Evolutionary conservation across 495 filamentous ascomycete species (phyloP).

Genomic region (Xylaria nigripes): DNA sequence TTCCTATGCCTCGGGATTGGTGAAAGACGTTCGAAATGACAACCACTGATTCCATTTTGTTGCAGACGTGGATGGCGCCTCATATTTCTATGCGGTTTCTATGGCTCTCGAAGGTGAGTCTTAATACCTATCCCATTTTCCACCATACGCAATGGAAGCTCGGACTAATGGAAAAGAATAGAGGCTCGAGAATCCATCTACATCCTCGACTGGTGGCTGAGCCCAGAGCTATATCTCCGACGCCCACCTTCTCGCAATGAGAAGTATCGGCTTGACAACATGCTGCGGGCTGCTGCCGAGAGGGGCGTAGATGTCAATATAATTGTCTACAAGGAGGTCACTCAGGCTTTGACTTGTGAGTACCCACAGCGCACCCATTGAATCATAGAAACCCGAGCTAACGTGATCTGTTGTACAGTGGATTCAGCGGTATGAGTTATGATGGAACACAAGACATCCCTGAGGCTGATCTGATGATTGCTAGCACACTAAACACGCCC

Average conservation of each 20-base stretch:
- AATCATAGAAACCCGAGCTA: neutral
- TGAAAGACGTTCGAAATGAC: neutral
- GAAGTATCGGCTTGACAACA: conserved; percentile 78
- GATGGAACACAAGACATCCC: neutral
- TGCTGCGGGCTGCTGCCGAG: conserved; percentile 81
- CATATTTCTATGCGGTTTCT: conserved; percentile 87
- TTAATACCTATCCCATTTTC: neutral
- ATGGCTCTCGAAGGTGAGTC: conserved; percentile 59
- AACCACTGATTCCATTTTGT: neutral
- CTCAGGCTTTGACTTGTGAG: conserved; percentile 78
- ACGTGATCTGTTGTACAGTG: conserved; percentile 40
- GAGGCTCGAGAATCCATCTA: conserved; percentile 76
- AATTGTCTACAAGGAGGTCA: conserved; percentile 94
- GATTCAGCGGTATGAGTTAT: conserved; percentile 44
- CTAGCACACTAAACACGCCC: conserved; percentile 69
- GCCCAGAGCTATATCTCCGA: conserved; percentile 81
- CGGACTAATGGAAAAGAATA: conserved; percentile 19
- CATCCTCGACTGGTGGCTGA: conserved; percentile 95
- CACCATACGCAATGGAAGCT: neutral
- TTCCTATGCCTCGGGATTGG: neutral
- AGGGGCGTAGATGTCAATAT: conserved; percentile 82
- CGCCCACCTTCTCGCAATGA: conserved; percentile 76
- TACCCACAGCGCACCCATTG: conserved; percentile 15
- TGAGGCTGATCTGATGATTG: conserved; percentile 10
- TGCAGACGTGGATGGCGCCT: conserved; percentile 71